Conservation (phyloP, 192 early-diverging fungal genomes). For the Chytriomyces sp. region DNA sequence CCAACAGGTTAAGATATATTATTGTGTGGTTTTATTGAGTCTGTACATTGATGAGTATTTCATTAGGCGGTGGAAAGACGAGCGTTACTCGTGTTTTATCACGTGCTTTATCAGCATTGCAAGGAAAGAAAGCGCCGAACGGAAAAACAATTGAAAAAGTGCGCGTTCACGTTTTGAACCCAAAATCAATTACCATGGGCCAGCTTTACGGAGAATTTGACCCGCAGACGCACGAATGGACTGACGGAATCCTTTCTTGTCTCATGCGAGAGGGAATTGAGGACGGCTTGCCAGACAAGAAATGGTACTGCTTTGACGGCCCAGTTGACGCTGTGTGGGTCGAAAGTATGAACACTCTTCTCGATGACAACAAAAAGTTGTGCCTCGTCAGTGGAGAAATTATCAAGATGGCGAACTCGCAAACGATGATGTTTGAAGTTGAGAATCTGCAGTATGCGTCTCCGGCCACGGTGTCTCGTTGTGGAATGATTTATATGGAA, state of each 20-base stretch:
- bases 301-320: constrained; percentile 72
- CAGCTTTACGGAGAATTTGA: constrained; percentile 71
- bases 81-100: constrained; percentile 57
- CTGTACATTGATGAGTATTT: not conserved
- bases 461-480: constrained; percentile 67
- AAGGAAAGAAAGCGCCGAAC: constrained; percentile 57
- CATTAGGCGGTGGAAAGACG: constrained; percentile 57
- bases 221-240: constrained; percentile 67
- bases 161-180: constrained; percentile 61
- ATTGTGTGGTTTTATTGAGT: not conserved
- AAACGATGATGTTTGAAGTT: constrained; percentile 73
- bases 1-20: constrained; percentile 43
- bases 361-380: constrained; percentile 71
- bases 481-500: constrained; percentile 74
- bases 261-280: constrained; percentile 64
- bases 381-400: constrained; percentile 68
- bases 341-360: constrained; percentile 65
- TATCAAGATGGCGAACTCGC: constrained; percentile 65
- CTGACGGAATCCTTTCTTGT: constrained; percentile 64
- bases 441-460: constrained; percentile 66
- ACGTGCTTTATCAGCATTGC: constrained; percentile 46
- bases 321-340: constrained; percentile 72
- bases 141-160: constrained; percentile 59
- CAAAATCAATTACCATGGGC: constrained; percentile 72
- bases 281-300: constrained; percentile 61